A percentile compares a stretch with the other conserved stretches of the same genome.
phyloP scores from a whole-genome alignment of 2,329 filamentous ascomycete species.

The Calonectria montana region DNA sequence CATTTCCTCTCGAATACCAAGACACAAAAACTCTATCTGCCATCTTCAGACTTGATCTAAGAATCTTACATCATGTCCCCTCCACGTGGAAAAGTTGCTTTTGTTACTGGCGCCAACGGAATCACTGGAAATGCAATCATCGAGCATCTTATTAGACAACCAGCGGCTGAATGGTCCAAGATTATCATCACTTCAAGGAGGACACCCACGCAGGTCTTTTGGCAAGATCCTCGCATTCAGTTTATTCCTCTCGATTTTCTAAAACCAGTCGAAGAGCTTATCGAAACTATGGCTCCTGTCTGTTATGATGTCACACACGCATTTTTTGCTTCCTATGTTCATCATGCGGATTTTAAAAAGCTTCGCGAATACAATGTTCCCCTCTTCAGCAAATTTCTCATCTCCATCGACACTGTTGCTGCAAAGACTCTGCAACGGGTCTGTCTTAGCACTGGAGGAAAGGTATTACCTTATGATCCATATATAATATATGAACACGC shows the following conservation, averaged over 20 bases:
- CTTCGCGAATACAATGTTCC: constrained; percentile 30
- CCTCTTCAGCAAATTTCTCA: constrained; percentile 29
- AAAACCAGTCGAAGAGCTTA: constrained; percentile 29
- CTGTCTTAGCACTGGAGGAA: constrained; percentile 31
- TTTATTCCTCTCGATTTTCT: constrained; percentile 33
- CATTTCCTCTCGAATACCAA: neutral
- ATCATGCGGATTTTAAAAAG: constrained; percentile 30
- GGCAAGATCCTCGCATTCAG: constrained; percentile 30
- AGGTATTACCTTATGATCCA: neutral
- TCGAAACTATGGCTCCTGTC: constrained; percentile 23
- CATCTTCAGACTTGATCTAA: neutral
- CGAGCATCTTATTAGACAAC: constrained; percentile 30
- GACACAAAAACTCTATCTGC: too few relatives aligned
- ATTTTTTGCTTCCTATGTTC: constrained; percentile 33
- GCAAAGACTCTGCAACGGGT: constrained; percentile 27
- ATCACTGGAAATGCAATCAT: constrained; percentile 35
- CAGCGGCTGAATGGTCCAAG: constrained; percentile 34
- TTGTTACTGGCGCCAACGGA: constrained; percentile 32
- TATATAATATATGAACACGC: neutral
- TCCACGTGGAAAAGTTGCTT: constrained; percentile 27
- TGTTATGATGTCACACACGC: constrained; percentile 33
- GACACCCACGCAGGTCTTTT: constrained; percentile 21
- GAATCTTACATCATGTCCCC: constrained; percentile 7
- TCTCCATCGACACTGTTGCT: constrained; percentile 29
- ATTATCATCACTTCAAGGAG: constrained; percentile 33